A percentile compares a stretch with the other conserved stretches of the same genome.
phyloP scores from a whole-genome alignment of 106 monocot species.

The Alisma plantagoaquatica region DNA sequence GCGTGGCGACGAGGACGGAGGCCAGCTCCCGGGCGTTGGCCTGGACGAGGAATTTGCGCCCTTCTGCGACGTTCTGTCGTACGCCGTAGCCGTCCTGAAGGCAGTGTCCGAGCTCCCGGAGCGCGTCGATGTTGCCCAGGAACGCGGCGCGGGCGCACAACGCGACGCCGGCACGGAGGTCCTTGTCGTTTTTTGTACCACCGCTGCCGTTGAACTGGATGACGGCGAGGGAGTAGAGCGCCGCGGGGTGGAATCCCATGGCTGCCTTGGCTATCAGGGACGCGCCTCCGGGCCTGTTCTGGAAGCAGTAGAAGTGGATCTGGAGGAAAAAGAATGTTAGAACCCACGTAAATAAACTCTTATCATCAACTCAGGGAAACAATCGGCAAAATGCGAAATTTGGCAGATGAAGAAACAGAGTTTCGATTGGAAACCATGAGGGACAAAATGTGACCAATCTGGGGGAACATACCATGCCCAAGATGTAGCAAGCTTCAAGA shows the following conservation, averaged over 20 bases:
- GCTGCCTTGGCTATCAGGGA: constrained; percentile 37
- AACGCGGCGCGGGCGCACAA: constrained; percentile 36
- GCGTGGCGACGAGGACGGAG: neutral
- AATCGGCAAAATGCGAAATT: neutral
- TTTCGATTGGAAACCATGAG: neutral
- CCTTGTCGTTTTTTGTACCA: constrained; percentile 24
- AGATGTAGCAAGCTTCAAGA: constrained; percentile 31
- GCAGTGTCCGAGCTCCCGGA: constrained; percentile 61
- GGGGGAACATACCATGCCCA: constrained; percentile 47
- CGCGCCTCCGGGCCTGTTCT: constrained; percentile 16
- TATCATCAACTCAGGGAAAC: neutral
- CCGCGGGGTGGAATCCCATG: constrained; percentile 26
- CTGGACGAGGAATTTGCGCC: constrained; percentile 27
- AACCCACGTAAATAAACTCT: too few species aligned
- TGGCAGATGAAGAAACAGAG: neutral
- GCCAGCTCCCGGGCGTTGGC: constrained; percentile 24
- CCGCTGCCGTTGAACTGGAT: constrained; percentile 54
- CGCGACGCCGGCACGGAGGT: constrained; percentile 36
- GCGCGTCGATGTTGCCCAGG: constrained; percentile 39
- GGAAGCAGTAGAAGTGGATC: constrained; percentile 43
- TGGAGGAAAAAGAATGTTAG: neutral
- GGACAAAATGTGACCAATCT: neutral
- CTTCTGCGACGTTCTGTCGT: constrained; percentile 20
- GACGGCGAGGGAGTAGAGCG: constrained; percentile 36
- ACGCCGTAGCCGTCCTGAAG: constrained; percentile 58